Evolutionary conservation across 495 filamentous ascomycete species (phyloP).

Genomic region (Coniosporium apollinis): DNA sequence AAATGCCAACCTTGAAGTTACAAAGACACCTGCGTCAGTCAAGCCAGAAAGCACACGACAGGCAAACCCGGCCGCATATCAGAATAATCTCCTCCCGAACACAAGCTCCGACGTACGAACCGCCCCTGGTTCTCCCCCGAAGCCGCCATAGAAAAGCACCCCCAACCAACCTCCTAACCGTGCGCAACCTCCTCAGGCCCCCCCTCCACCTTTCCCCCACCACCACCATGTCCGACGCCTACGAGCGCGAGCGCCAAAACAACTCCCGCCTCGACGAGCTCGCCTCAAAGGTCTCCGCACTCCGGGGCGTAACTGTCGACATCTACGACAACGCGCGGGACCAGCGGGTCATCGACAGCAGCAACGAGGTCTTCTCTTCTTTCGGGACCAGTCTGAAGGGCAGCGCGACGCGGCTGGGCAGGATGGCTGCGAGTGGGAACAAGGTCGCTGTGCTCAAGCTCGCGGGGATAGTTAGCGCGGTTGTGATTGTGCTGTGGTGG

Average conservation of each 20-base stretch:
- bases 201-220: slow-evolving; percentile 1
- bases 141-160: not conserved
- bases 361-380: slow-evolving; percentile 50
- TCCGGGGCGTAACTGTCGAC: slow-evolving; percentile 93
- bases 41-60: no score
- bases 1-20: no score
- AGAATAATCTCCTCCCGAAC: no score
- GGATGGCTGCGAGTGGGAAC: slow-evolving; percentile 82
- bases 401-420: slow-evolving; percentile 68
- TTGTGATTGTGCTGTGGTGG: slow-evolving; percentile 59
- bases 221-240: slow-evolving; percentile 70
- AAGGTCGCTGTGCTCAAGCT: slow-evolving; percentile 82
- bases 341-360: slow-evolving; percentile 67
- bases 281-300: slow-evolving; percentile 70
- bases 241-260: slow-evolving; percentile 92
- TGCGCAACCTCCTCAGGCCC: not conserved
- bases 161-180: not conserved
- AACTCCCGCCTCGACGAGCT: slow-evolving; percentile 88
- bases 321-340: slow-evolving; percentile 89
- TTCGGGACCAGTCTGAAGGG: slow-evolving; percentile 59
- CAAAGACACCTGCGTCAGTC: no score
- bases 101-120: no score
- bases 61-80: no score
- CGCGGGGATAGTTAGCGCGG: slow-evolving; percentile 63
- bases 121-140: not conserved